Conservation (phyloP, 2,329 filamentous ascomycete species). For the Colletotrichum plurivorum region DNA sequence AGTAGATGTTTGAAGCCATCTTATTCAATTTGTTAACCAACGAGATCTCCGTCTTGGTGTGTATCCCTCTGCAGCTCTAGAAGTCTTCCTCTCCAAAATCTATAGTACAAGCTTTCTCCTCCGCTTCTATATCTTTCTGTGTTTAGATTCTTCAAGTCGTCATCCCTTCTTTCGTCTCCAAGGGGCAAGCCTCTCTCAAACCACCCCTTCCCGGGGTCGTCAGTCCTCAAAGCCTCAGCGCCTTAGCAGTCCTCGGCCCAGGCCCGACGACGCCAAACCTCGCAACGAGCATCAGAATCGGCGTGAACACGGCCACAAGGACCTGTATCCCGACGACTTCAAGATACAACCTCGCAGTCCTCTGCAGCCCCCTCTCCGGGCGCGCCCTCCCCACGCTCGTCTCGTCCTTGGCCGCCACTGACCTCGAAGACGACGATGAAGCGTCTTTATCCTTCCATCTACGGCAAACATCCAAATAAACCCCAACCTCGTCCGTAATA, state of each 20-base stretch:
- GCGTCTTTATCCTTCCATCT: conserved; percentile 7
- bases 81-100: too few relatives aligned
- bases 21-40: too few relatives aligned
- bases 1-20: too few relatives aligned
- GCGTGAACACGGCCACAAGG: conserved; percentile 27
- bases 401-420: not conserved
- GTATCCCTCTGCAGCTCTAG: too few relatives aligned
- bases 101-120: too few relatives aligned
- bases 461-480: conserved; percentile 73
- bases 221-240: conserved; percentile 26
- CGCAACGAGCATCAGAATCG: conserved; percentile 32
- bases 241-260: conserved; percentile 24
- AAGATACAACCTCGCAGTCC: conserved; percentile 22
- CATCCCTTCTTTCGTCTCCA: too few relatives aligned
- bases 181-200: too few relatives aligned
- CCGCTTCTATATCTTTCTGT: too few relatives aligned
- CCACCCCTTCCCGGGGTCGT: too few relatives aligned
- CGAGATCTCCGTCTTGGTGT: too few relatives aligned
- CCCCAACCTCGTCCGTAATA: conserved; percentile 85
- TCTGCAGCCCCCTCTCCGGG: conserved; percentile 7
- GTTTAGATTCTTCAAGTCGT: too few relatives aligned
- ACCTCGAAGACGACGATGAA: too few relatives aligned
- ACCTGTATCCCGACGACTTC: conserved; percentile 29
- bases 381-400: not conserved
- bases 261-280: conserved; percentile 32